phyloP scores from a whole-genome alignment of 176 grass and related monocot species.

The Saccharum officinarum region DNA sequence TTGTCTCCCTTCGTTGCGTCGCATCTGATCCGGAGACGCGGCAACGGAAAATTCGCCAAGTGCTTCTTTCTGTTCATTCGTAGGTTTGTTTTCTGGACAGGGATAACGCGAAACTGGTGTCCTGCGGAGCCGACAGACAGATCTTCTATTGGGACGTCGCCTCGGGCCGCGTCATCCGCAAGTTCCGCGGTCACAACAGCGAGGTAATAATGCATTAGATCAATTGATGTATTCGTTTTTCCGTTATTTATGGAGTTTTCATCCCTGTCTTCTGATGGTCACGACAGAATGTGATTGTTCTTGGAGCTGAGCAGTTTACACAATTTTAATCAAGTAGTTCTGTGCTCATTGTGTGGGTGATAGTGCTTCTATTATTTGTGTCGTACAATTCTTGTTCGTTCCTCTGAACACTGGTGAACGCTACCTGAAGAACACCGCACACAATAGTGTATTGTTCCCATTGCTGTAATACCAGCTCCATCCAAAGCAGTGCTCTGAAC shows the following conservation, averaged over 20 bases:
- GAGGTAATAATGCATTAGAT: slow-evolving; percentile 58
- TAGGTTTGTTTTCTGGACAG: slow-evolving; percentile 33
- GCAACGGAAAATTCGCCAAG: neutral
- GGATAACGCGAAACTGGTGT: slow-evolving; percentile 89
- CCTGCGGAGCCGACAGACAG: slow-evolving; percentile 84
- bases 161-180: slow-evolving; percentile 77
- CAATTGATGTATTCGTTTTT: neutral
- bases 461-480: neutral
- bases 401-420: neutral
- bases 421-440: neutral
- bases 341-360: neutral
- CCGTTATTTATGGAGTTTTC: neutral
- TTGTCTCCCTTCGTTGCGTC: neutral
- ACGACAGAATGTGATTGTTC: neutral
- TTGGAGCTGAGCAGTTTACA: neutral
- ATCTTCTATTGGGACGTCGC: slow-evolving; percentile 96
- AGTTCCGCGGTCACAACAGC: slow-evolving; percentile 93
- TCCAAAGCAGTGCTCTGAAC: neutral
- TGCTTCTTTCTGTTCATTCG: neutral
- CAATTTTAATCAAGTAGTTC: neutral
- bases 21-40: slow-evolving; percentile 9
- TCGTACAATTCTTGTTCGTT: neutral
- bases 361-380: neutral
- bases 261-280: neutral
- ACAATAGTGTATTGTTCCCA: too few relatives aligned